phyloP scores from a whole-genome alignment of 2,329 filamentous ascomycete genomes.

The Fusarium verrucosum region DNA sequence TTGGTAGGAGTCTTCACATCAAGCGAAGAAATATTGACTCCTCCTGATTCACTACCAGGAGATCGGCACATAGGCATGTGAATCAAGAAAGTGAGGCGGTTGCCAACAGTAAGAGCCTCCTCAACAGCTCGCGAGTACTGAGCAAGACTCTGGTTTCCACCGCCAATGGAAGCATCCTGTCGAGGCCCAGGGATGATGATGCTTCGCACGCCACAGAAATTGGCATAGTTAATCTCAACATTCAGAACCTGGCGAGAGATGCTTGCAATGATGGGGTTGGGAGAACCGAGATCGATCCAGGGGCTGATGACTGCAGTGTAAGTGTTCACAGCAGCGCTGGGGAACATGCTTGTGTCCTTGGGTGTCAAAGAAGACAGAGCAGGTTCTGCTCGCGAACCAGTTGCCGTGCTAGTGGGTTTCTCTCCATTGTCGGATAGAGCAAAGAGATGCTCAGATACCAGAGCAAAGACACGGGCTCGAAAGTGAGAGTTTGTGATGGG shows the following conservation, averaged over 20 bases:
- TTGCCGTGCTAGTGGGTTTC: slow-evolving; percentile 52
- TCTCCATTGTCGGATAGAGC: slow-evolving; percentile 55
- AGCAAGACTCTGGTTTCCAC: slow-evolving; percentile 62
- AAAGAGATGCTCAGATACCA: slow-evolving; percentile 66
- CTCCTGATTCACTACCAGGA: slow-evolving; percentile 64
- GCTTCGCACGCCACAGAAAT: slow-evolving; percentile 89
- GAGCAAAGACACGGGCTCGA: slow-evolving; percentile 70
- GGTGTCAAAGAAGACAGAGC: slow-evolving; percentile 76
- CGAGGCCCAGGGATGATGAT: slow-evolving; percentile 83
- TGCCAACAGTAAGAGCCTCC: slow-evolving; percentile 78
- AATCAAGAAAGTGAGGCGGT: slow-evolving; percentile 81
- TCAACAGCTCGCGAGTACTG: slow-evolving; percentile 87
- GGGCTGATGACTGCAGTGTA: slow-evolving; percentile 83
- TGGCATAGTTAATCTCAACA: slow-evolving; percentile 91
- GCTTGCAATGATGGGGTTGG: slow-evolving; percentile 82
- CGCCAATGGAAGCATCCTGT: slow-evolving; percentile 64
- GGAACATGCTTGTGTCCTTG: slow-evolving; percentile 79
- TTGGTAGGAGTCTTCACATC: slow-evolving; percentile 47
- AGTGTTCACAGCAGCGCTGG: slow-evolving; percentile 73
- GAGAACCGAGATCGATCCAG: slow-evolving; percentile 90
- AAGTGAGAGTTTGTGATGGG: slow-evolving; percentile 81
- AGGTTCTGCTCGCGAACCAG: slow-evolving; percentile 62
- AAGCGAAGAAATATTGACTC: slow-evolving; percentile 61
- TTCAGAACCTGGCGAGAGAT: slow-evolving; percentile 90
- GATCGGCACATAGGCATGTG: slow-evolving; percentile 86